These are phyloP conservation scores for Sporobolomyces pararoseus DNA, from an alignment of 768 basidiomycete genomes.

Conservation along the genomic window DNA sequence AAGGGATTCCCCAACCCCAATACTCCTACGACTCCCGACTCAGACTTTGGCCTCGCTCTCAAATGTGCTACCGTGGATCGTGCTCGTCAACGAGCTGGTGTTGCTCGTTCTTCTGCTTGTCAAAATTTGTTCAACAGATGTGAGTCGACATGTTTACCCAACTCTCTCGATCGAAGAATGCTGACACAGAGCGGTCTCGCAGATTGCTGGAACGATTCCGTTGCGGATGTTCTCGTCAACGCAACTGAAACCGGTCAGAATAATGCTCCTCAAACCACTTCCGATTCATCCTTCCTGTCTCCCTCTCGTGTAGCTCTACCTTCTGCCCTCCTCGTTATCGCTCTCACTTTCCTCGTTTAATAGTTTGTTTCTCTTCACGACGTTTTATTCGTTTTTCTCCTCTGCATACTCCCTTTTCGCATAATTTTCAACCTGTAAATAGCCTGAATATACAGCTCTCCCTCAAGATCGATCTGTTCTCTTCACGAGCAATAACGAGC, in stretches of 20 bases:
- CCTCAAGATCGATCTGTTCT: too few species aligned
- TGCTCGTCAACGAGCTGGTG: conserved; percentile 45
- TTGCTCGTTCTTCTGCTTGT: conserved; percentile 22
- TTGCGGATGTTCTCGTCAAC: conserved; percentile 21
- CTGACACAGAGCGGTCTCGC: background rate
- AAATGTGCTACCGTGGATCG: conserved; percentile 66
- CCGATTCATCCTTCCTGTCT: background rate
- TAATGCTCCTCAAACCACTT: conserved; percentile 2
- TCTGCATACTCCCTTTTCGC: background rate
- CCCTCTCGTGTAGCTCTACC: background rate
- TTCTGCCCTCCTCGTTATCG: background rate
- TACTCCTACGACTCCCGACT: conserved; percentile 58
- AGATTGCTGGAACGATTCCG: conserved; percentile 40
- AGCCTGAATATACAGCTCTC: too few species aligned
- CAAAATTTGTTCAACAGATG: conserved; percentile 16
- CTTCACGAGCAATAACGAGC: too few species aligned
- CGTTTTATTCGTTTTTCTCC: background rate
- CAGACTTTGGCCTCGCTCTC: conserved; percentile 62
- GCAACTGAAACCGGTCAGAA: conserved; percentile 5
- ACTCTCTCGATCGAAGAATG: too few species aligned
- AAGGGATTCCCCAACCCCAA: conserved; percentile 60
- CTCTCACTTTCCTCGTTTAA: background rate
- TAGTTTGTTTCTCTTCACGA: background rate
- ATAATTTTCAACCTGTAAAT: conserved; percentile 2
- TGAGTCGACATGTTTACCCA: background rate